A percentile compares a stretch with the other conserved stretches of the same genome.
phyloP scores from a whole-genome alignment of 1,139 yeast species.

The Pichia sp. region DNA sequence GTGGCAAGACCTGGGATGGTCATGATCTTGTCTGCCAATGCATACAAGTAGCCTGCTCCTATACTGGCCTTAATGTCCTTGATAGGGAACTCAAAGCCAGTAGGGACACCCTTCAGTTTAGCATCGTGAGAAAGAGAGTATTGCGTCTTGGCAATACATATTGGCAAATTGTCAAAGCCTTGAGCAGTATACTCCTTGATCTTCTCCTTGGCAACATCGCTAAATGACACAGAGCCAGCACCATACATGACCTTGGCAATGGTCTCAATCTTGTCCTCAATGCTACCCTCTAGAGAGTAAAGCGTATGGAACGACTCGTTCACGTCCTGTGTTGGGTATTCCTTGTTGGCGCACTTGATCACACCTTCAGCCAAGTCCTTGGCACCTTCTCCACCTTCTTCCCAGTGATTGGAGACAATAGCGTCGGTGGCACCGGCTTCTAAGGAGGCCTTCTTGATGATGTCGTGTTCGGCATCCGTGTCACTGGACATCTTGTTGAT shows the following conservation, averaged over 20 bases:
- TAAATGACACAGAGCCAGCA: conserved; percentile 82
- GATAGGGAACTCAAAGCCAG: conserved; percentile 90
- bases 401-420: conserved; percentile 95
- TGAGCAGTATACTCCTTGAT: conserved; percentile 80
- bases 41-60: conserved; percentile 96
- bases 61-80: conserved; percentile 91
- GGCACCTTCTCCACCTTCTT: conserved; percentile 96
- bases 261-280: conserved; percentile 75
- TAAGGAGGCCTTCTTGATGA: conserved; percentile 77
- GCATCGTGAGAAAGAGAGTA: conserved; percentile 96
- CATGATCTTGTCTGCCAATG: conserved; percentile 94
- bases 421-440: conserved; percentile 96
- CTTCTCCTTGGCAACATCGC: conserved; percentile 80
- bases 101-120: conserved; percentile 87
- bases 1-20: conserved; percentile 98
- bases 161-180: conserved; percentile 89
- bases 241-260: conserved; percentile 94
- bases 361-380: conserved; percentile 83
- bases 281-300: conserved; percentile 65
- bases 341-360: conserved; percentile 58
- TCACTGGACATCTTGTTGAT: conserved; percentile 90
- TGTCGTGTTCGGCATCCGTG: conserved; percentile 75
- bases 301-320: conserved; percentile 50
- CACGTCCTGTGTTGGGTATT: conserved; percentile 32
- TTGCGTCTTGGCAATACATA: conserved; percentile 97